Evolutionary conservation across 768 basidiomycete genomes (phyloP).

Genomic region (Artomyces pyxidatus): DNA sequence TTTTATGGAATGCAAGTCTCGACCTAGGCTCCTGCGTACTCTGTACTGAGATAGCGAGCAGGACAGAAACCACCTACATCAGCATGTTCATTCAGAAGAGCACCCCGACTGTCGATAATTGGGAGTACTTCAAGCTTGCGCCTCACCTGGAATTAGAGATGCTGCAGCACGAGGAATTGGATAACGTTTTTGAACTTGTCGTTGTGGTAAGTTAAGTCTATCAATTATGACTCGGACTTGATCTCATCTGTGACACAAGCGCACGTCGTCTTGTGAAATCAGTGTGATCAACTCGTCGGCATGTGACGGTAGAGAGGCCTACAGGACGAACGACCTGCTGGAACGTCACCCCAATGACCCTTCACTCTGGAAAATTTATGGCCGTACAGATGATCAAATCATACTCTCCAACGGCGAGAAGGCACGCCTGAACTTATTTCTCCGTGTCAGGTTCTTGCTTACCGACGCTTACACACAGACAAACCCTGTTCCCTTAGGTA

Average conservation of each 20-base stretch:
- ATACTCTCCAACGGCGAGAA: constrained; percentile 31
- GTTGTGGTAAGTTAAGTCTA: not conserved
- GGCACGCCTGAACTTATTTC: not conserved
- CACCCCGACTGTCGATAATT: not conserved
- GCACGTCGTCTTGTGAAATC: not conserved
- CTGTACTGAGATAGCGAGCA: not conserved
- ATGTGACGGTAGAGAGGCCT: constrained; percentile 17
- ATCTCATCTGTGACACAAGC: not conserved
- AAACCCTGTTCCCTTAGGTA: constrained; percentile 27
- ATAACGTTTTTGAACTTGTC: not conserved
- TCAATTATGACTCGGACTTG: not conserved
- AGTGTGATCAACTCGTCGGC: not conserved
- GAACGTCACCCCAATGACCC: constrained; percentile 32
- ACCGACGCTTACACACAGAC: constrained; percentile 18
- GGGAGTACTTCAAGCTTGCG: constrained; percentile 1
- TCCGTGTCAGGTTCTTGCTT: constrained; percentile 8
- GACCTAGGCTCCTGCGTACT: not conserved
- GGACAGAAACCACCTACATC: constrained; percentile 1
- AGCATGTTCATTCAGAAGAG: not conserved
- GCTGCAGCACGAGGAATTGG: not conserved
- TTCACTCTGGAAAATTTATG: constrained; percentile 28
- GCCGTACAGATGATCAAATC: constrained; percentile 32
- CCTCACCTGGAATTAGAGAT: not conserved
- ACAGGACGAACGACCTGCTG: constrained; percentile 32
- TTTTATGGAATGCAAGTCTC: constrained; percentile 31